Evolutionary conservation across 1,284 basidiomycete species (phyloP).

Genomic region (Cystobasidium slooffiae): DNA sequence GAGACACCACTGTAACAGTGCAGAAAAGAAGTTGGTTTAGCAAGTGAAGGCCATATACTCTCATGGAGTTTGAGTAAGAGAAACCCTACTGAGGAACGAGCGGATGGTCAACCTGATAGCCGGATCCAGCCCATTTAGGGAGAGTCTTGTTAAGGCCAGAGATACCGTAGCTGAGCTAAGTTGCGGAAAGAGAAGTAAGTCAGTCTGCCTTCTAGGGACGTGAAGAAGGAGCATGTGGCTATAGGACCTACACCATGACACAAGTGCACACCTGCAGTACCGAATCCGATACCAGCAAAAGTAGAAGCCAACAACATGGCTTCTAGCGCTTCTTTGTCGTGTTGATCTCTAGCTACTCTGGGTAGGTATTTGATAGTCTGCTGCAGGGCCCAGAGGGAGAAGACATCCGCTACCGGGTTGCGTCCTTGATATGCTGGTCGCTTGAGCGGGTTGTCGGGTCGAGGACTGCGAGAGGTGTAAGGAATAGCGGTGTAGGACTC

Average conservation of each 20-base stretch:
- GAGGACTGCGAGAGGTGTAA: constrained; percentile 84
- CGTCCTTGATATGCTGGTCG: constrained; percentile 92
- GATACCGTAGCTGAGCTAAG: constrained; percentile 61
- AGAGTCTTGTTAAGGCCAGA: constrained; percentile 94
- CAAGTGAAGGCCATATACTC: background rate
- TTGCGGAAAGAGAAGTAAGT: background rate
- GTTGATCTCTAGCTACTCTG: constrained; percentile 76
- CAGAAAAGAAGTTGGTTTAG: constrained; percentile 48
- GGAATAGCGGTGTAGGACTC: constrained; percentile 88
- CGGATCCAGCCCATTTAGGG: constrained; percentile 66
- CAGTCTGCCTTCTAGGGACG: constrained; percentile 15
- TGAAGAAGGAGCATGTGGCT: constrained; percentile 58
- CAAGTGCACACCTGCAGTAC: constrained; percentile 83
- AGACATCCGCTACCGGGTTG: constrained; percentile 87
- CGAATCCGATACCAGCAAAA: constrained; percentile 87
- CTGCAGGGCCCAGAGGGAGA: constrained; percentile 90
- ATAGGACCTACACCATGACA: constrained; percentile 87
- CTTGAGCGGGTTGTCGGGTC: constrained; percentile 85
- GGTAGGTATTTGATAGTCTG: constrained; percentile 90
- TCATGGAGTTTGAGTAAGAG: background rate
- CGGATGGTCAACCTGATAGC: constrained; percentile 68
- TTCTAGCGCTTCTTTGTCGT: constrained; percentile 77
- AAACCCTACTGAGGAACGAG: constrained; percentile 82
- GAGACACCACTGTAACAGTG: constrained; percentile 56
- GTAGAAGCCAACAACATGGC: constrained; percentile 74